phyloP scores from a whole-genome alignment of 2,329 filamentous ascomycete species.

The Aspergillus sp. region DNA sequence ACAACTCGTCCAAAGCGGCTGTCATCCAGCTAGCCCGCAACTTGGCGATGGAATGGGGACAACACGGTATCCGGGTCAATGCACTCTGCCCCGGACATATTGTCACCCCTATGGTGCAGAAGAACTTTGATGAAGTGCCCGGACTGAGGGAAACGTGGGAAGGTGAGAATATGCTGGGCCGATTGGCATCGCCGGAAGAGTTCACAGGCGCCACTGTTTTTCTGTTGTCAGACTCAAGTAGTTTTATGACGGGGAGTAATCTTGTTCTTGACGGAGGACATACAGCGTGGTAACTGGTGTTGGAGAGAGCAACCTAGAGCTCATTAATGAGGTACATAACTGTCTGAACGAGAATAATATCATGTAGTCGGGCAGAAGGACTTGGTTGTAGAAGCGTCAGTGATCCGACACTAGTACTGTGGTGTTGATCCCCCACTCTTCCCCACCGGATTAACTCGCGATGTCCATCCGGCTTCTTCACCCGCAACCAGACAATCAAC shows the following conservation, averaged over 20 bases:
- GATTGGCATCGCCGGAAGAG: constrained; percentile 2
- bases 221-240: constrained; percentile 2
- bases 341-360: too few species aligned
- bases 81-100: constrained; percentile 48
- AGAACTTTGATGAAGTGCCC: constrained; percentile 57
- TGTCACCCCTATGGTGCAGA: constrained; percentile 72
- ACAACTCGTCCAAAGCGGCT: constrained; percentile 56
- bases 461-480: too few species aligned
- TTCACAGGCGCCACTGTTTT: constrained; percentile 1
- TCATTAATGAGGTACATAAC: too few species aligned
- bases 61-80: constrained; percentile 53
- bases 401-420: too few species aligned
- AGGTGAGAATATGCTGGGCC: constrained; percentile 6
- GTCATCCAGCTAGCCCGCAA: constrained; percentile 52
- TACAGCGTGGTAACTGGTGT: not conserved
- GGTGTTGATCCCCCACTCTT: too few species aligned
- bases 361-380: too few species aligned
- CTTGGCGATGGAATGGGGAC: constrained; percentile 54
- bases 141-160: constrained; percentile 4
- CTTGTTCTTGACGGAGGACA: constrained; percentile 5
- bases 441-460: too few species aligned
- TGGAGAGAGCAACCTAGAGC: not conserved
- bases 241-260: constrained; percentile 4
- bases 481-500: not conserved
- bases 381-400: too few species aligned